Base-by-base conservation (phyloP, 2,329 filamentous ascomycete genomes). In the Calcarisporium arbuscula region DNA sequence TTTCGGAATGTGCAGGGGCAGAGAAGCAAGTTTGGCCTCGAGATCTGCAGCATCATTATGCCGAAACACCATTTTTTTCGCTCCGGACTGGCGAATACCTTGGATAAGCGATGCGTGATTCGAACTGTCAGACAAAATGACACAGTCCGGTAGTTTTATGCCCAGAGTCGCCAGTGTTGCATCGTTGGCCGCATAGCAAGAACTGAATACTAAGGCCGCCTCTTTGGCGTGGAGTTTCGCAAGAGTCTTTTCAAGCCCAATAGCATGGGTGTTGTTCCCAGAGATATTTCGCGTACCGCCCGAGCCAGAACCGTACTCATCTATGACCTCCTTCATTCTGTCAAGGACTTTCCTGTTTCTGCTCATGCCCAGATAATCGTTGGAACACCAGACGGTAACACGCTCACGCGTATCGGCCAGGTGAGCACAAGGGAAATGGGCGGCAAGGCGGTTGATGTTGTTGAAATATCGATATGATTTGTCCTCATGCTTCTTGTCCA, bases 391-490 rank as follows among this genome's bases (percentile, higher is more conserved):
- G n/a, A 94, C 88, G 2, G 86, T 90, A 37, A 95, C 88, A 32
- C 76, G 76, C 46, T 94, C 84, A 36, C 87, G 78, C 50, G 75
- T 72, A 30, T 70, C 76, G 8, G 81, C 73, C 68, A 87, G 88
- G 60, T 94, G 88, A 28, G 88, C 88, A 43, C 81, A 82, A 15
- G 88, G 88, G 45, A 95, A 95, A 46, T 94, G 85, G 64, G 87
- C 82, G 44, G 88, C 88, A 40, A 95, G 70, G 28, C 88, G 85
- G 58, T 95, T 95, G 75, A 95, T 94, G 68, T 94, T 95, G 72
- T 94, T 94, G 71, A 95, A 95, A 69, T 94, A 94, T 54, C 88
- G 85, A 70, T 95, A 95, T 36, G 85, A 92, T 67, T 92, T 94
- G 72, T 95, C 88, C 70, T 90, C 85, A 72, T 92, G 87, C 68